Base-by-base conservation (phyloP, 805 yeast species). In the Pichia nanzhaoensis region DNA sequence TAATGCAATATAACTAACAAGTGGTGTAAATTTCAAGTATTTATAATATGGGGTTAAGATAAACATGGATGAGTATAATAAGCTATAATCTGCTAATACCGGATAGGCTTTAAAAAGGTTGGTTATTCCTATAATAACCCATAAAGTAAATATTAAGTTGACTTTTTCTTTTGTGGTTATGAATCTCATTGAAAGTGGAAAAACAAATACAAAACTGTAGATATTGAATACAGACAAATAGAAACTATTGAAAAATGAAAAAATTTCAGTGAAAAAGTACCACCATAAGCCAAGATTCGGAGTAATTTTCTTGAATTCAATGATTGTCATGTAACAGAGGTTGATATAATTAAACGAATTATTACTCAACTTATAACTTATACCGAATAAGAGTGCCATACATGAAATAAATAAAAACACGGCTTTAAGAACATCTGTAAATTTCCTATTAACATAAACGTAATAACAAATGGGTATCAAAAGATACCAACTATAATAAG, bases 241-340 rank as follows among this genome's bases (percentile, higher is more conserved):
- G 57, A 93, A 89, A 18, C 86, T 80, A 24, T 82, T 74, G 71
- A 91, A 93, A 59, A 80, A 84, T 45, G 84, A 93, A 65, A 93
- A 93, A 78, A 93, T 85, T 64, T 93, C 99, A 35, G 91, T 84
- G 69, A 93, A 93, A 56, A 90, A 80, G 67, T 93, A 93, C 99
- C 99, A 93, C 99, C 99, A 93, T 18, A 93, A 69, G 0, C 99
- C 99, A 52, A 93, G 63, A 64, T 93, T 93, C 22, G 99, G 99
- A 5, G 81, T 72, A 49, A 89, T 77, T 51, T 87, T 90, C 33
- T 72, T 72, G 55, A 86, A 82, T 20, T 69, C 67, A 5, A 87
- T 57, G 5, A 75, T 64, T 3, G 78, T 70, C 14, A 82, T 80
- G 57, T 82, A 87, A 34, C 77, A 72, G 9, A 77, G 65, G 30